Percentiles rank a stretch among this genome's conserved stretches.
phyloP scores from a whole-genome alignment of 1,139 yeast species.

The Pichiaceae sp. region DNA sequence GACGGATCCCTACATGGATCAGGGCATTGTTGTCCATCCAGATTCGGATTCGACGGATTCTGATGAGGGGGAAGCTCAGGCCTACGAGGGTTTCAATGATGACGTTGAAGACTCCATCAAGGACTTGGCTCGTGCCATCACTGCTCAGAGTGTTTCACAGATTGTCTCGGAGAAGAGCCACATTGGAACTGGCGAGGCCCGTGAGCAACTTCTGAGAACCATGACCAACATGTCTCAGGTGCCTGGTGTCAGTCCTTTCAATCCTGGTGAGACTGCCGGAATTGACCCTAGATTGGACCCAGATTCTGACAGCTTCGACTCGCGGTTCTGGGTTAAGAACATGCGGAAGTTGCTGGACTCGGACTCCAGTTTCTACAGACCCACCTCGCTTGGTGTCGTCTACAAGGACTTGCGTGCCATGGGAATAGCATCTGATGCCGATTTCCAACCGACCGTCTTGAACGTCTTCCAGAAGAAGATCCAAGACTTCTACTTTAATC shows the following conservation, averaged over 20 bases:
- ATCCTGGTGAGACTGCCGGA: constrained; percentile 24
- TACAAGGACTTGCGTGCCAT: constrained; percentile 63
- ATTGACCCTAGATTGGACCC: constrained; percentile 46
- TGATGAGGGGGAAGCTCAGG: not conserved
- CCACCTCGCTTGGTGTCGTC: constrained; percentile 58
- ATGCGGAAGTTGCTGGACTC: constrained; percentile 45
- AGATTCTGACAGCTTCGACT: constrained; percentile 45
- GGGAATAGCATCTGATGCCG: constrained; percentile 74
- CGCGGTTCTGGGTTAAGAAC: constrained; percentile 70
- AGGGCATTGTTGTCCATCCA: not conserved
- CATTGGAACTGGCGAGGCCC: constrained; percentile 2
- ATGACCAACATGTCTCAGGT: constrained; percentile 44
- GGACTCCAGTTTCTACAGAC: constrained; percentile 60
- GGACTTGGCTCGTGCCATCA: constrained; percentile 54
- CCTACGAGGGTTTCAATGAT: constrained; percentile 32
- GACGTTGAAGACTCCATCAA: constrained; percentile 31
- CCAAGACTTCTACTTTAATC: constrained; percentile 11
- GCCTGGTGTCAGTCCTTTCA: constrained; percentile 31
- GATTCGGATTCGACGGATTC: not conserved
- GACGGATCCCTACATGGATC: not conserved
- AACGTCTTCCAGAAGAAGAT: constrained; percentile 29
- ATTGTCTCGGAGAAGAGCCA: not conserved
- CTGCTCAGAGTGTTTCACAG: constrained; percentile 18
- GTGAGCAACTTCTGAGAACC: constrained; percentile 20
- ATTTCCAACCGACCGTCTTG: constrained; percentile 69